Evolutionary conservation across 1,139 yeast species (phyloP).

Genomic region (Maudiozyma humilis): DNA sequence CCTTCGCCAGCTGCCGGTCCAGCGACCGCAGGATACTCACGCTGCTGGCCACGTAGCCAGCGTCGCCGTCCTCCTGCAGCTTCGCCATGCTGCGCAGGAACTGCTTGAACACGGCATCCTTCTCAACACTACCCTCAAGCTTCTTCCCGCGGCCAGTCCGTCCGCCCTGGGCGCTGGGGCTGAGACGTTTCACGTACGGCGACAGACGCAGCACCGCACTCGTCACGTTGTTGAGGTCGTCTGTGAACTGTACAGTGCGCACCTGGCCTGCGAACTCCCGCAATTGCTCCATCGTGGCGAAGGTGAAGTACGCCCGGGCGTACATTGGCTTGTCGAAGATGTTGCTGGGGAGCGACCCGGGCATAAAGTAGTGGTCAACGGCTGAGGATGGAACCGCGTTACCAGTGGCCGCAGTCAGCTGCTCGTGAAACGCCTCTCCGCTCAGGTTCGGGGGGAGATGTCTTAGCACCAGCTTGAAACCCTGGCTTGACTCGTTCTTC

Average conservation of each 20-base stretch:
- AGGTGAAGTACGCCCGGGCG: conserved; percentile 29
- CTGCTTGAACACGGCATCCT: conserved; percentile 23
- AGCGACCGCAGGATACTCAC: conserved; percentile 24
- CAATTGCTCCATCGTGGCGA: conserved; percentile 16
- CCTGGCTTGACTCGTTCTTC: conserved; percentile 9
- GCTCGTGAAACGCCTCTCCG: conserved; percentile 19
- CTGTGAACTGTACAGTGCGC: conserved; percentile 19
- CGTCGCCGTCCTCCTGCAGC: conserved; percentile 16
- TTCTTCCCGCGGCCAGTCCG: background rate
- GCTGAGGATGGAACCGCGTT: conserved; percentile 10
- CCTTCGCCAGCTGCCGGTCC: conserved; percentile 21
- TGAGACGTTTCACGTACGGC: conserved; percentile 20
- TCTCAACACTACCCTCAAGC: conserved; percentile 21
- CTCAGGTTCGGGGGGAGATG: conserved; percentile 29
- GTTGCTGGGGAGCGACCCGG: conserved; percentile 23
- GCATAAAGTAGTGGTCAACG: conserved; percentile 22
- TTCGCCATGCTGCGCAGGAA: conserved; percentile 23
- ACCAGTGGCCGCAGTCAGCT: conserved; percentile 11
- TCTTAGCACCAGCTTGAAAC: conserved; percentile 26
- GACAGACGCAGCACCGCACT: conserved; percentile 19
- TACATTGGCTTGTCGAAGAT: conserved; percentile 26
- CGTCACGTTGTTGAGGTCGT: conserved; percentile 23
- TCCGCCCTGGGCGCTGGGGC: background rate
- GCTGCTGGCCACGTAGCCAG: conserved; percentile 20
- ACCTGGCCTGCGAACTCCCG: conserved; percentile 13